A percentile compares a stretch with the other conserved stretches of the same genome.
These are phyloP conservation scores for Ogataea ramenticola DNA, from an alignment of 805 yeast species.

Conservation along the genomic window DNA sequence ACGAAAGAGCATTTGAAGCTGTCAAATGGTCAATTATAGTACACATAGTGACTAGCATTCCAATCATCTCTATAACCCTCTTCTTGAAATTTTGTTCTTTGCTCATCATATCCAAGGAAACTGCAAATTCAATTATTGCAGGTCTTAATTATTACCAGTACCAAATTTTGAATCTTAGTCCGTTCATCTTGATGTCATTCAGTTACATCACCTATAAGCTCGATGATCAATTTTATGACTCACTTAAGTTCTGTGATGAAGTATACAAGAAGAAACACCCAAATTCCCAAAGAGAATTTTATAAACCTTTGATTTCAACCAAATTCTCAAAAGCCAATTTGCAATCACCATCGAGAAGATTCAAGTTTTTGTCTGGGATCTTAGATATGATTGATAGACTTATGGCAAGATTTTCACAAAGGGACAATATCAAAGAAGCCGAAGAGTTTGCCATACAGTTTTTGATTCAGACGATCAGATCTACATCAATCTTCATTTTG, in stretches of 20 bases:
- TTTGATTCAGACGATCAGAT: conserved; percentile 9
- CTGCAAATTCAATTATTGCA: conserved; percentile 10
- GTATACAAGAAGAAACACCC: conserved; percentile 34
- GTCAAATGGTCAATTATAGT: conserved; percentile 30
- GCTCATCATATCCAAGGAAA: conserved; percentile 7
- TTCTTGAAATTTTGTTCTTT: conserved; percentile 16
- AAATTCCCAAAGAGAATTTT: conserved; percentile 17
- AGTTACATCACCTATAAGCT: conserved; percentile 30
- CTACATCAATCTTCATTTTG: conserved; percentile 26
- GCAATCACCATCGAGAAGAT: not conserved
- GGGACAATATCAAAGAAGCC: not conserved
- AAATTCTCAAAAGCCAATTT: not conserved
- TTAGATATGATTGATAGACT: not conserved
- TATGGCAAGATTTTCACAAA: not conserved
- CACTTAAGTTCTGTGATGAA: conserved; percentile 32
- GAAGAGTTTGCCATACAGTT: conserved; percentile 1
- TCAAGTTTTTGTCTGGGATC: not conserved
- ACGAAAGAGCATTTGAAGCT: conserved; percentile 28
- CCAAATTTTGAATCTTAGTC: conserved; percentile 32
- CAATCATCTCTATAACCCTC: conserved; percentile 13
- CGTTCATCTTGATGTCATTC: conserved; percentile 30
- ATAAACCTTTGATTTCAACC: conserved; percentile 6
- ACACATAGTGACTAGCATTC: conserved; percentile 27
- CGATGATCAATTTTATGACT: conserved; percentile 32
- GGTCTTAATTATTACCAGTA: conserved; percentile 26